Conservation (phyloP, 805 yeast species). For the Ogataea nakhonphanomensis region DNA sequence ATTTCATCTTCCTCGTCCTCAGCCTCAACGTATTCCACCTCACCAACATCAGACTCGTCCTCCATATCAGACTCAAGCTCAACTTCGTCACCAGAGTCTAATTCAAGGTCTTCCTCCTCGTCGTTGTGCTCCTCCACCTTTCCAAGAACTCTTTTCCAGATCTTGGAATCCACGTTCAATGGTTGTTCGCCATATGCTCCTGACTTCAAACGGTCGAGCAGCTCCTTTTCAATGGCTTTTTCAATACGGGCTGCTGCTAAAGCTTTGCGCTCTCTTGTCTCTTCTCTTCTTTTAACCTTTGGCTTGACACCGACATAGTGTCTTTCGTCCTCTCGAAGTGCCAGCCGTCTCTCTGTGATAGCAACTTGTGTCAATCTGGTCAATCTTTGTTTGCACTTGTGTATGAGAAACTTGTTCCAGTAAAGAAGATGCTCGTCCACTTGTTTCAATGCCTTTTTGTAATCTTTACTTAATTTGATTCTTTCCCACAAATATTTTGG, state of each 20-base stretch:
- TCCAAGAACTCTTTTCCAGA: slow-evolving; percentile 93
- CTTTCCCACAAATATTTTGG: slow-evolving; percentile 96
- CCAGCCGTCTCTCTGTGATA: slow-evolving; percentile 89
- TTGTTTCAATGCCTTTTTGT: slow-evolving; percentile 81
- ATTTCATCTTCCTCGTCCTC: slow-evolving; percentile 86
- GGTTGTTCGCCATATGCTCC: slow-evolving; percentile 99
- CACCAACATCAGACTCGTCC: slow-evolving; percentile 44
- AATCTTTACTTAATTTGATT: slow-evolving; percentile 84
- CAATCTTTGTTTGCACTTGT: slow-evolving; percentile 93
- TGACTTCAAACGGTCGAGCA: slow-evolving; percentile 88
- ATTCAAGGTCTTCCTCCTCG: slow-evolving; percentile 56
- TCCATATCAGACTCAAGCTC: slow-evolving; percentile 61
- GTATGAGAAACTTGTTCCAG: slow-evolving; percentile 90
- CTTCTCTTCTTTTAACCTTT: slow-evolving; percentile 92
- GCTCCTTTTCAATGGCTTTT: slow-evolving; percentile 92
- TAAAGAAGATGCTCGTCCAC: slow-evolving; percentile 82
- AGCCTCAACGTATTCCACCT: slow-evolving; percentile 85
- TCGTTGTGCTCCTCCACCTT: slow-evolving; percentile 50
- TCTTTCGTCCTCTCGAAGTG: slow-evolving; percentile 89
- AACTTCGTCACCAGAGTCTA: slow-evolving; percentile 31
- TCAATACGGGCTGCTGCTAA: slow-evolving; percentile 95
- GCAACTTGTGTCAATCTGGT: slow-evolving; percentile 95
- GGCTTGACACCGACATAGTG: slow-evolving; percentile 90
- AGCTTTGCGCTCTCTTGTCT: slow-evolving; percentile 93
- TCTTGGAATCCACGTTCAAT: slow-evolving; percentile 89